These are phyloP conservation scores for Acidomyces sp. DNA, from an alignment of 495 filamentous ascomycete genomes.

Conservation along the genomic window DNA sequence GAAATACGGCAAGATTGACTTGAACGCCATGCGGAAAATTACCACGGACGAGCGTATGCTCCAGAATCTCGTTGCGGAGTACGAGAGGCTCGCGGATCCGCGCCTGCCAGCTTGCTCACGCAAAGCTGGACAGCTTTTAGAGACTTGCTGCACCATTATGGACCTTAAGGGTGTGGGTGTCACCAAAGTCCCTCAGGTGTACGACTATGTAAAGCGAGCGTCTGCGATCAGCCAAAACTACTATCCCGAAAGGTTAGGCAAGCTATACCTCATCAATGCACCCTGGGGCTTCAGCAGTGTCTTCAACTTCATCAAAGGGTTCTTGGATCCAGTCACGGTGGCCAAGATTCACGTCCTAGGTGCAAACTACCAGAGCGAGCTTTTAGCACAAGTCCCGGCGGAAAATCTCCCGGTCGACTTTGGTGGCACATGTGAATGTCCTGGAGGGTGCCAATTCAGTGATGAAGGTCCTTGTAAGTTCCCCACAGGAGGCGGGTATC, in stretches of 20 bases:
- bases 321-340: constrained; percentile 92
- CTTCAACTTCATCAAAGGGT: constrained; percentile 75
- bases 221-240: constrained; percentile 77
- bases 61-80: constrained; percentile 88
- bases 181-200: constrained; percentile 61
- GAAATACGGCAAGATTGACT: constrained; percentile 84
- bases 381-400: constrained; percentile 69
- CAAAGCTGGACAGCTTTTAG: constrained; percentile 75
- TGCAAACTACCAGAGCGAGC: constrained; percentile 62
- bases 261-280: constrained; percentile 92
- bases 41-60: constrained; percentile 88
- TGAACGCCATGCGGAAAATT: constrained; percentile 82
- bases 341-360: constrained; percentile 90
- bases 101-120: constrained; percentile 90
- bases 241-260: constrained; percentile 87
- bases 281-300: constrained; percentile 82
- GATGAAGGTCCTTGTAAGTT: constrained; percentile 69
- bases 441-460: constrained; percentile 73
- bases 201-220: constrained; percentile 55
- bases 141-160: constrained; percentile 96
- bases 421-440: constrained; percentile 71
- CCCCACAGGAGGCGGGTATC: not conserved
- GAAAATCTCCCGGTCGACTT: constrained; percentile 86
- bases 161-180: constrained; percentile 90
- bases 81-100: constrained; percentile 88